These are phyloP conservation scores for Yamagishiella unicocca DNA, from an alignment of 139 green algal genomes.

Conservation along the genomic window DNA sequence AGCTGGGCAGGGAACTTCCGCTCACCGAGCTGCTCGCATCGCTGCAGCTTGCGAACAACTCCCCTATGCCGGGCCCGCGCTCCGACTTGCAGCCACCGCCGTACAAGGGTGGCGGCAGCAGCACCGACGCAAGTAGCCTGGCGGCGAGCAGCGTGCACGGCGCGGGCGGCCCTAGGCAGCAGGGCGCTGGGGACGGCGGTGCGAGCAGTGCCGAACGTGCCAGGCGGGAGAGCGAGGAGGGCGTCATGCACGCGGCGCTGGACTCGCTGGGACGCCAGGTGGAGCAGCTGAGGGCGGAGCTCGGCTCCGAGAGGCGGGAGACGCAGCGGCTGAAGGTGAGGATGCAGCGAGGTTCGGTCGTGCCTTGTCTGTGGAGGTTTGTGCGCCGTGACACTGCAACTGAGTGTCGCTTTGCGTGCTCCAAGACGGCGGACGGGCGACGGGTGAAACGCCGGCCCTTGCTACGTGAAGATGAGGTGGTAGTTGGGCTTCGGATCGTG, in stretches of 20 bases:
- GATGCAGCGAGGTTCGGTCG: too few species aligned
- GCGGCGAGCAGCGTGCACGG: background rate
- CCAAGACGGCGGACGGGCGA: too few species aligned
- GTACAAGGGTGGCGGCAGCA: background rate
- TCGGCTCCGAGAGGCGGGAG: conserved; percentile 27
- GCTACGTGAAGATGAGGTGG: too few species aligned
- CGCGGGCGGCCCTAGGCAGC: background rate
- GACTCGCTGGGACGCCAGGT: conserved; percentile 20
- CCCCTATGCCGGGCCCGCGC: background rate
- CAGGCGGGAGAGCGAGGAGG: background rate
- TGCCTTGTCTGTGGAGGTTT: too few species aligned
- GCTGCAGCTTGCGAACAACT: conserved; percentile 4
- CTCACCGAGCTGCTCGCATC: conserved; percentile 30
- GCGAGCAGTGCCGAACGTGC: background rate
- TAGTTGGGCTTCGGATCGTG: too few species aligned
- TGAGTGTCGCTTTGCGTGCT: too few species aligned
- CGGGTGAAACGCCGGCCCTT: too few species aligned
- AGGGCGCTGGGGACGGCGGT: background rate
- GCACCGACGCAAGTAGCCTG: background rate
- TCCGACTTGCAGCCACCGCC: background rate
- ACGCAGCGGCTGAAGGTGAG: conserved; percentile 25
- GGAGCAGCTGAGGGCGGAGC: conserved; percentile 44
- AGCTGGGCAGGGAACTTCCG: background rate
- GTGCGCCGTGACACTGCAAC: too few species aligned
- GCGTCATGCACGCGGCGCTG: background rate